phyloP scores from a whole-genome alignment of 805 yeast genomes.

The Yamadazyma scolyti region DNA sequence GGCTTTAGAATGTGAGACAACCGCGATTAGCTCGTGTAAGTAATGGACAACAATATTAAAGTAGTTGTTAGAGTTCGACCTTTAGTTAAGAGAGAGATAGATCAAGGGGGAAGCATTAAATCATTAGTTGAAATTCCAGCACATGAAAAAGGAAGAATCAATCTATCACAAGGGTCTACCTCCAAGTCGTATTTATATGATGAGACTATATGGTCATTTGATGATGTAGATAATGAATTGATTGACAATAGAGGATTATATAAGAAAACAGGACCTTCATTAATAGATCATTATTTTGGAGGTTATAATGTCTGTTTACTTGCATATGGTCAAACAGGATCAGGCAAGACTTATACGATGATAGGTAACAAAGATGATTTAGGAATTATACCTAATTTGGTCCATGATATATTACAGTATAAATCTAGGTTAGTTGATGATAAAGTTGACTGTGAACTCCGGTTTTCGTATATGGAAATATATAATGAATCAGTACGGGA shows the following conservation, averaged over 20 bases:
- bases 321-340: conserved; percentile 43
- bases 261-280: conserved; percentile 50
- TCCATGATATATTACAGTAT: conserved; percentile 49
- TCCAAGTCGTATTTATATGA: conserved; percentile 12
- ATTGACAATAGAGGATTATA: conserved; percentile 53
- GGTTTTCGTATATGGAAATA: conserved; percentile 66
- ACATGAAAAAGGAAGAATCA: not conserved
- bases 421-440: conserved; percentile 34
- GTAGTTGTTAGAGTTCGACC: conserved; percentile 57
- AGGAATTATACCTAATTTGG: conserved; percentile 41
- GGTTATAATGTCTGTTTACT: conserved; percentile 41
- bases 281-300: conserved; percentile 46
- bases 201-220: conserved; percentile 17
- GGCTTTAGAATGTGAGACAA: not conserved
- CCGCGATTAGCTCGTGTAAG: too few species aligned
- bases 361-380: conserved; percentile 31
- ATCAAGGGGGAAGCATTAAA: conserved; percentile 18
- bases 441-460: conserved; percentile 33
- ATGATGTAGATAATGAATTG: conserved; percentile 21
- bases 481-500: conserved; percentile 78
- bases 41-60: conserved; percentile 31
- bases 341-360: conserved; percentile 43
- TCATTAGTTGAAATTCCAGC: conserved; percentile 12
- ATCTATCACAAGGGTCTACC: conserved; percentile 6
- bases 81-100: conserved; percentile 18